Percentiles rank a stretch among this genome's conserved stretches.
These are phyloP conservation scores for Plicaturopsis crispa DNA, from an alignment of 768 basidiomycete species.

Conservation along the genomic window DNA sequence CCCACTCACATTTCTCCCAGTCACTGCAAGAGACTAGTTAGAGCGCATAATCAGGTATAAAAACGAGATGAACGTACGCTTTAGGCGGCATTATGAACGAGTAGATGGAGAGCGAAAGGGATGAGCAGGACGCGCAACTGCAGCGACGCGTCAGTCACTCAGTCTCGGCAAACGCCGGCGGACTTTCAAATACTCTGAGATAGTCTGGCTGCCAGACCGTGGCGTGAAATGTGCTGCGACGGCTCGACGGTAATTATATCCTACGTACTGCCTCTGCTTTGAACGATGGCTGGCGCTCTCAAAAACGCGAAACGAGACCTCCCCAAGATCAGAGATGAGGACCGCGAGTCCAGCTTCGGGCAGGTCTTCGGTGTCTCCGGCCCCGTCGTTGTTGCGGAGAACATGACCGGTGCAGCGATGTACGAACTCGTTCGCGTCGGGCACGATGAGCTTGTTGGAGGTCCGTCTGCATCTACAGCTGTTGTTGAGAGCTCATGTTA, in stretches of 20 bases:
- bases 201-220: no score
- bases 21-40: conserved; percentile 48
- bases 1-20: conserved; percentile 91
- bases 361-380: conserved; percentile 95
- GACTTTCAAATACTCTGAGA: no score
- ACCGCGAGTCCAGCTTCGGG: conserved; percentile 80
- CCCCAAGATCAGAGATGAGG: conserved; percentile 85
- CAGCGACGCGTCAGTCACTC: conserved; percentile 11
- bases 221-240: no score
- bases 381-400: conserved; percentile 94
- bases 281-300: conserved; percentile 84
- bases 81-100: conserved; percentile 79
- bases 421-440: conserved; percentile 97
- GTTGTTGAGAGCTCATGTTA: no score
- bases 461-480: conserved; percentile 35
- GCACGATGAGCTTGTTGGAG: conserved; percentile 96
- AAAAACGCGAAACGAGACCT: conserved; percentile 85
- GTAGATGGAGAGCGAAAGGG: conserved; percentile 14
- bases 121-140: conserved; percentile 15
- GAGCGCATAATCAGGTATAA: not conserved
- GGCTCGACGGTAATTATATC: no score
- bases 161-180: no score
- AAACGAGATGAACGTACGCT: conserved; percentile 56
- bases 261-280: conserved; percentile 5
- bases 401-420: conserved; percentile 96